phyloP scores from a whole-genome alignment of 2,329 filamentous ascomycete genomes.

The Cercospora sojina region DNA sequence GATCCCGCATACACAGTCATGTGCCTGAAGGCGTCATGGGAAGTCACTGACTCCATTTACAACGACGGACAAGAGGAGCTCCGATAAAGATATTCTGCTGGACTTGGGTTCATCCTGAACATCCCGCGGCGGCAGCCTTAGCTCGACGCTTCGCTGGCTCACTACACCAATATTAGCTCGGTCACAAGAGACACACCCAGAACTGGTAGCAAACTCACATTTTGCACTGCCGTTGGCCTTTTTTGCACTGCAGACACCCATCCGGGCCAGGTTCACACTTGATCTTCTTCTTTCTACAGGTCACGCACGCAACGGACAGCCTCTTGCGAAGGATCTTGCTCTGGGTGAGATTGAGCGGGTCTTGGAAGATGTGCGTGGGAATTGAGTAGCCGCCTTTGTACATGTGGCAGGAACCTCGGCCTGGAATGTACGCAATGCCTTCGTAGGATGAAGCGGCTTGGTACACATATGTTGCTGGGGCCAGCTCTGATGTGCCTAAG shows the following conservation, averaged over 20 bases:
- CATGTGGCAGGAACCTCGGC: constrained; percentile 8
- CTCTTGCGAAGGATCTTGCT: constrained; percentile 21
- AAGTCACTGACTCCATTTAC: neutral
- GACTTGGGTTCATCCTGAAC: neutral
- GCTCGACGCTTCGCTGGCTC: constrained; percentile 15
- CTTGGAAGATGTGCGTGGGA: constrained; percentile 17
- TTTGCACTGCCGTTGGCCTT: constrained; percentile 15
- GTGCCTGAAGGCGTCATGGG: neutral
- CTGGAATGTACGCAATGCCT: constrained; percentile 9
- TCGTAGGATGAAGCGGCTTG: constrained; percentile 16
- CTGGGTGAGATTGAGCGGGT: constrained; percentile 15
- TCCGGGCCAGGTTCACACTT: constrained; percentile 18
- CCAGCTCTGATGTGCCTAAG: constrained; percentile 9
- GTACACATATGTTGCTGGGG: constrained; percentile 19
- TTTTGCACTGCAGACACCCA: constrained; percentile 19
- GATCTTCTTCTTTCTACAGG: constrained; percentile 21
- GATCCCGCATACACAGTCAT: neutral
- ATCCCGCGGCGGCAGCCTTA: neutral
- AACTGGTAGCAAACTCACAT: constrained; percentile 15
- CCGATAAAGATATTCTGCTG: neutral
- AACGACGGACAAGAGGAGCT: neutral
- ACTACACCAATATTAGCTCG: constrained; percentile 6
- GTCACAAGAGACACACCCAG: neutral
- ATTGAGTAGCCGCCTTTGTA: constrained; percentile 16
- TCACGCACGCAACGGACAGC: constrained; percentile 18